Percentiles rank a stretch among this genome's conserved stretches.
Conservation (phyloP, 495 filamentous ascomycete genomes). For the Talaromyces trachyspermus region DNA sequence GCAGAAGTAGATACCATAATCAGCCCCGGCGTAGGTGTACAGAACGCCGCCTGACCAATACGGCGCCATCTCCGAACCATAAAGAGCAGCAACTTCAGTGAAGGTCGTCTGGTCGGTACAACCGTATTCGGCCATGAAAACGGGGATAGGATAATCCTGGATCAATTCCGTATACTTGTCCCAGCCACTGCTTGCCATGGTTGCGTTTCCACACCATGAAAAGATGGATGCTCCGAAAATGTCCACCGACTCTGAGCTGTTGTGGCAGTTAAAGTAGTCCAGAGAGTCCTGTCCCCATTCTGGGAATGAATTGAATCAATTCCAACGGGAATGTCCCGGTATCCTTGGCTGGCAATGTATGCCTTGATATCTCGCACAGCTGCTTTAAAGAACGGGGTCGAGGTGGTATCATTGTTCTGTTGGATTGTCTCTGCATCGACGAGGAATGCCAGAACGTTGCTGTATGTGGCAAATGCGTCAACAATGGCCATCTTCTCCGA, state of each 20-base stretch:
- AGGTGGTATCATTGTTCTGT: constrained; percentile 66
- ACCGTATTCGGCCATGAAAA: constrained; percentile 97
- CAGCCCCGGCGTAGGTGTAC: constrained; percentile 94
- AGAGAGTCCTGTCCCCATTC: constrained; percentile 47
- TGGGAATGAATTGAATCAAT: background rate
- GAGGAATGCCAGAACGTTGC: constrained; percentile 90
- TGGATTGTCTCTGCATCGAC: constrained; percentile 95
- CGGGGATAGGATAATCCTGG: constrained; percentile 74
- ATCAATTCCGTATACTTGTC: constrained; percentile 75
- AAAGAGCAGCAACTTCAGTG: constrained; percentile 79
- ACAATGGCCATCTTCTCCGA: constrained; percentile 54
- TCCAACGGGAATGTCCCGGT: constrained; percentile 58
- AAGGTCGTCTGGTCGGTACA: constrained; percentile 76
- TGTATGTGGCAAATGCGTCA: constrained; percentile 69
- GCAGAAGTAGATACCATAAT: constrained; percentile 57
- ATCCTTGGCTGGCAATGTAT: constrained; percentile 73
- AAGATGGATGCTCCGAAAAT: constrained; percentile 99
- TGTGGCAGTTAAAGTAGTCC: constrained; percentile 87
- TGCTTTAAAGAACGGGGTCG: constrained; percentile 89
- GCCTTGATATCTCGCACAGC: constrained; percentile 90
- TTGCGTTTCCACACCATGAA: constrained; percentile 87
- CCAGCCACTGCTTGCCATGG: constrained; percentile 68
- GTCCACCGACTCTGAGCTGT: constrained; percentile 59
- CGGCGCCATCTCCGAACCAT: constrained; percentile 65
- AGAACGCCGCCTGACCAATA: constrained; percentile 93